These are phyloP conservation scores for Lodderomyces metapsilosis DNA, from an alignment of 1,139 yeast species.

Conservation along the genomic window DNA sequence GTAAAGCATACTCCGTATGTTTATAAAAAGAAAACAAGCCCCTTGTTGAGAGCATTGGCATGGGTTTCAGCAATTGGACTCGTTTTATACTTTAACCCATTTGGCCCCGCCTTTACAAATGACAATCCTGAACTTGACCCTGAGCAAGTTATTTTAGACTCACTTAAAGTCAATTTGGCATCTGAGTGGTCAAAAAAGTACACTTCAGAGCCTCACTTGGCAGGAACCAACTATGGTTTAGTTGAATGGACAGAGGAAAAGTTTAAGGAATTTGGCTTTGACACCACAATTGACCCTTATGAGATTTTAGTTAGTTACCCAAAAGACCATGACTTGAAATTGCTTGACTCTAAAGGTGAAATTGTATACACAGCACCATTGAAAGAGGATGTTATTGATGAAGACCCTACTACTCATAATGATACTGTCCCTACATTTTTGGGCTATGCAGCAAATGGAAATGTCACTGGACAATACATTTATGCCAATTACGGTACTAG, in stretches of 20 bases:
- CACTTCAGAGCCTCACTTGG: slow-evolving; percentile 64
- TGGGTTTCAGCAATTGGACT: not conserved
- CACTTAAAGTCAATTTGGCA: slow-evolving; percentile 49
- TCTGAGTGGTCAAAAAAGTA: slow-evolving; percentile 54
- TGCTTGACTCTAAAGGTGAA: slow-evolving; percentile 29
- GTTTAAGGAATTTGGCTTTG: slow-evolving; percentile 59
- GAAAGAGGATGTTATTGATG: slow-evolving; percentile 66
- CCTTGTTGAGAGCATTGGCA: not conserved
- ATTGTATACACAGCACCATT: slow-evolving; percentile 61
- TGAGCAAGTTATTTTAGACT: slow-evolving; percentile 25
- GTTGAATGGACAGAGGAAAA: slow-evolving; percentile 66
- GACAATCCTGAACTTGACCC: slow-evolving; percentile 4
- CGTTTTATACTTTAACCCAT: not conserved
- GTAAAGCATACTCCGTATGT: not conserved
- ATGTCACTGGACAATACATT: slow-evolving; percentile 44
- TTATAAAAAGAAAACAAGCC: not conserved
- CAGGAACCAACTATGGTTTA: slow-evolving; percentile 64
- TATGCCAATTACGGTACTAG: slow-evolving; percentile 42
- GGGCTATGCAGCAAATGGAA: slow-evolving; percentile 49
- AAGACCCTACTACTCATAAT: slow-evolving; percentile 65
- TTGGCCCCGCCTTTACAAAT: not conserved
- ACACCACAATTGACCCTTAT: slow-evolving; percentile 54
- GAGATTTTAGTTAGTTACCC: slow-evolving; percentile 58
- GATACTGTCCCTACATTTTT: slow-evolving; percentile 47
- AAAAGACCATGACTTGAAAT: slow-evolving; percentile 42